phyloP scores from a whole-genome alignment of 768 basidiomycete species.

The Lenzites betulinus region DNA sequence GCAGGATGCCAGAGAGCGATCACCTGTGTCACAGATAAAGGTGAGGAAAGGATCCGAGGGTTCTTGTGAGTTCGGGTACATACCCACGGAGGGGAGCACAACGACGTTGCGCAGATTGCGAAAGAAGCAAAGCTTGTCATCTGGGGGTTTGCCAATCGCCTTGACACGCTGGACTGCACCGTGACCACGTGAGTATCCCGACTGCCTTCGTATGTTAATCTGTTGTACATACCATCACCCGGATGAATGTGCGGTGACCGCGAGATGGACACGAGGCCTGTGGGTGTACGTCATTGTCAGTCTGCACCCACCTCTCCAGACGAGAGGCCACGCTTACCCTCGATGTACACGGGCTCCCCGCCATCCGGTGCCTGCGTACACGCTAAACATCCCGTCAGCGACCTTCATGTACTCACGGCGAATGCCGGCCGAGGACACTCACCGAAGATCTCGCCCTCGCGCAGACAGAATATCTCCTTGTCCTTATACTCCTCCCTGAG shows the following conservation, averaged over 20 bases:
- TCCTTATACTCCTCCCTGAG: slow-evolving; percentile 36
- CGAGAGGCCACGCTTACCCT: slow-evolving; percentile 45
- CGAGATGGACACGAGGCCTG: slow-evolving; percentile 45
- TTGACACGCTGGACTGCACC: slow-evolving; percentile 64
- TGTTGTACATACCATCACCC: slow-evolving; percentile 57
- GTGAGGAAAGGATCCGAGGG: too few relatives aligned
- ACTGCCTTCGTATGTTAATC: neutral
- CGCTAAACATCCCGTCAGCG: too few relatives aligned
- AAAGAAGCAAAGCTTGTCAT: slow-evolving; percentile 57
- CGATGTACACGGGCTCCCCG: slow-evolving; percentile 52
- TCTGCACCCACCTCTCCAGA: neutral
- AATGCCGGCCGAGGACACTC: too few relatives aligned
- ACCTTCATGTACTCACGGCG: too few relatives aligned
- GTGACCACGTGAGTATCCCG: neutral
- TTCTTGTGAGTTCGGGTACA: slow-evolving; percentile 14
- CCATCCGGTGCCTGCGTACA: slow-evolving; percentile 60
- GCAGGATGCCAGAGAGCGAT: slow-evolving; percentile 65
- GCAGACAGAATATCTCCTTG: slow-evolving; percentile 55
- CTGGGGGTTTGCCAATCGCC: slow-evolving; percentile 72
- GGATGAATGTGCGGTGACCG: slow-evolving; percentile 79
- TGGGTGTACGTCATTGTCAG: neutral
- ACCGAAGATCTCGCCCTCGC: slow-evolving; percentile 71
- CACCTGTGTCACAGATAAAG: slow-evolving; percentile 38
- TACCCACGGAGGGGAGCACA: slow-evolving; percentile 67
- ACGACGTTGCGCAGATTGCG: slow-evolving; percentile 67